A percentile compares a stretch with the other conserved stretches of the same genome.
phyloP scores from a whole-genome alignment of 2,329 filamentous ascomycete species.

The Nigrospora osmanthi region DNA sequence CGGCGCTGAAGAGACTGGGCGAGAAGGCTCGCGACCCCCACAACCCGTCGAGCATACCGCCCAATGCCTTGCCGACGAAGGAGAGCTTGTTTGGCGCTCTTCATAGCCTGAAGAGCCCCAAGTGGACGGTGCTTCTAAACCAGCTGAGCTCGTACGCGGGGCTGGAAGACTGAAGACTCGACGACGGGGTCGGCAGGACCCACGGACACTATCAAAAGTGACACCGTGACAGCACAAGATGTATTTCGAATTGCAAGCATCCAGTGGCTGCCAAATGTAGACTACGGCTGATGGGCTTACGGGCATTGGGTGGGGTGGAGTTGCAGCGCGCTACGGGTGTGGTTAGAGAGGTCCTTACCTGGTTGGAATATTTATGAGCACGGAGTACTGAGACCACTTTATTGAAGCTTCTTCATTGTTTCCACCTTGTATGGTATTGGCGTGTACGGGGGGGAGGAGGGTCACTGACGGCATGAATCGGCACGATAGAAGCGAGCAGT shows the following conservation, averaged over 20 bases:
- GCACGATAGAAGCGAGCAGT: too few relatives aligned
- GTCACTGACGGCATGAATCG: too few relatives aligned
- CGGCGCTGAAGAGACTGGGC: conserved; percentile 58
- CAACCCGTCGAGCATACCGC: conserved; percentile 44
- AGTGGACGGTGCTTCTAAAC: conserved; percentile 58
- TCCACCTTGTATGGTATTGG: too few relatives aligned
- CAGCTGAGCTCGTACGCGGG: conserved; percentile 59
- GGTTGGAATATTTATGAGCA: too few relatives aligned
- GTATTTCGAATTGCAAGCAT: conserved; percentile 1
- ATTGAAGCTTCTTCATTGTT: too few relatives aligned
- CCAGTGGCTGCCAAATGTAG: background rate
- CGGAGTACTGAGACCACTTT: too few relatives aligned
- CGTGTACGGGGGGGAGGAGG: too few relatives aligned
- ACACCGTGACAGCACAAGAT: background rate
- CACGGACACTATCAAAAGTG: background rate
- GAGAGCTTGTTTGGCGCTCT: conserved; percentile 61
- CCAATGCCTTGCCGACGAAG: conserved; percentile 55
- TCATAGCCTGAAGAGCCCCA: conserved; percentile 49
- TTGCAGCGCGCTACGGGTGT: background rate
- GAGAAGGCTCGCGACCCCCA: conserved; percentile 60
- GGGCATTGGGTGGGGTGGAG: background rate
- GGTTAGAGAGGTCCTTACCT: too few relatives aligned
- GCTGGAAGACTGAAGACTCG: conserved; percentile 11
- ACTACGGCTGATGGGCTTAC: conserved; percentile 2
- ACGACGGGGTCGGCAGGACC: background rate